A percentile compares a stretch with the other conserved stretches of the same genome.
Conservation (phyloP, 1,139 yeast species). For the Kodamaea anthophila region DNA sequence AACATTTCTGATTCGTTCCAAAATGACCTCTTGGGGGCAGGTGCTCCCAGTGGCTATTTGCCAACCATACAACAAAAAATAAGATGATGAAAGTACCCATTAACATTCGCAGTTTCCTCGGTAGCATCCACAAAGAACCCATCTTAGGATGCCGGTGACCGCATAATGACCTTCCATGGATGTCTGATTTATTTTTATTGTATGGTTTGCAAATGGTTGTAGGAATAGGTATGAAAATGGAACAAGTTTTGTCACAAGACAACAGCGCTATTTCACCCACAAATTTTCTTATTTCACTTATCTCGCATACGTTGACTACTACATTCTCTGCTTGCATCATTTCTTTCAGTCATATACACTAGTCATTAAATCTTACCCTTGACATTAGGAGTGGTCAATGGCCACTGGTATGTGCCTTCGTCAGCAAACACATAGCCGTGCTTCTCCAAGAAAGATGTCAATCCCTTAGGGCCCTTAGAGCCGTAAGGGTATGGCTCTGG, state of each 20-base stretch:
- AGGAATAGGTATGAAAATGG: no score
- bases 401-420: slow-evolving; percentile 72
- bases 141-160: slow-evolving; percentile 81
- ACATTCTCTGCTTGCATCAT: no score
- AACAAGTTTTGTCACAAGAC: no score
- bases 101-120: slow-evolving; percentile 93
- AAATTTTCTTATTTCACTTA: no score
- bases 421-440: slow-evolving; percentile 67
- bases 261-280: no score
- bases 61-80: slow-evolving; percentile 4
- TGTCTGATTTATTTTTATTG: slow-evolving; percentile 40
- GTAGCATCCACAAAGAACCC: slow-evolving; percentile 79
- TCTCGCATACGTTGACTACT: no score
- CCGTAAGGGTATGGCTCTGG: slow-evolving; percentile 80
- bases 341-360: no score
- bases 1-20: slow-evolving; percentile 55
- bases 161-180: slow-evolving; percentile 67
- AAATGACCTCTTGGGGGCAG: slow-evolving; percentile 10
- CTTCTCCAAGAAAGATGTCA: slow-evolving; percentile 53
- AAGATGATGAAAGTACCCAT: slow-evolving; percentile 69
- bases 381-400: slow-evolving; percentile 57
- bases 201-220: no score
- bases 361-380: slow-evolving; percentile 32
- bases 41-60: slow-evolving; percentile 9
- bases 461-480: slow-evolving; percentile 75